Conservation (phyloP, 352 stramenopile species). For the Aphanomyces astaci region DNA sequence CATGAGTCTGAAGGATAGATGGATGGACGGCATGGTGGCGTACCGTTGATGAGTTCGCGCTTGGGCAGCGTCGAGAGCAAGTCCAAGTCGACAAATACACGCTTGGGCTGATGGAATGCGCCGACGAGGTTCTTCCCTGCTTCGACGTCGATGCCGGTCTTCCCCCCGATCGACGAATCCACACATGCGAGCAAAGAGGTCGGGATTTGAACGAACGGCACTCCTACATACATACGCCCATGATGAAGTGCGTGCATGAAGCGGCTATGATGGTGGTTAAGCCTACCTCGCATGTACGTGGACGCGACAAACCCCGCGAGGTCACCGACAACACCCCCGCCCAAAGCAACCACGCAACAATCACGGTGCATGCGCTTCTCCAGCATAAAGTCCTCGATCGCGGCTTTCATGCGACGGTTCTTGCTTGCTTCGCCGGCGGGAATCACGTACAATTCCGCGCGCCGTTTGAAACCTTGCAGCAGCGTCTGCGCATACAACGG, state of each 20-base stretch:
- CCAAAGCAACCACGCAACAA: conserved; percentile 82
- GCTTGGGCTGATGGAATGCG: conserved; percentile 96
- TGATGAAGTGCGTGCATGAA: not conserved
- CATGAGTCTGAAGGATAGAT: not conserved
- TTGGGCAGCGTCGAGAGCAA: conserved; percentile 91
- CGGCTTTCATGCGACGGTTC: conserved; percentile 65
- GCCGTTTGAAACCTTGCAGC: conserved; percentile 29
- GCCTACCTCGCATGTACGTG: conserved; percentile 93
- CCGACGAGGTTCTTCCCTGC: conserved; percentile 98
- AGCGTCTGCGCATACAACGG: conserved; percentile 66
- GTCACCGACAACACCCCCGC: conserved; percentile 97
- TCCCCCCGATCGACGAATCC: conserved; percentile 96
- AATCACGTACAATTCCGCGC: conserved; percentile 55
- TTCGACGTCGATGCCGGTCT: conserved; percentile 96
- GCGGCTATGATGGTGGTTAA: not conserved
- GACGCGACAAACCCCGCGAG: conserved; percentile 96
- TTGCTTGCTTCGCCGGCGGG: conserved; percentile 69
- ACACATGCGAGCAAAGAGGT: conserved; percentile 98
- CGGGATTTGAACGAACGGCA: conserved; percentile 87
- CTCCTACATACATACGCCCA: conserved; percentile 17
- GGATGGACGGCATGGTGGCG: not conserved
- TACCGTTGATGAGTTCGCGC: conserved; percentile 88
- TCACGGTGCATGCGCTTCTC: conserved; percentile 74
- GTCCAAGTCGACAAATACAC: conserved; percentile 93
- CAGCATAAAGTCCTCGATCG: conserved; percentile 73